Percentiles rank a stretch among this genome's conserved stretches.
phyloP scores from a whole-genome alignment of 2,329 filamentous ascomycete species.

The Colletotrichum spaethianum region DNA sequence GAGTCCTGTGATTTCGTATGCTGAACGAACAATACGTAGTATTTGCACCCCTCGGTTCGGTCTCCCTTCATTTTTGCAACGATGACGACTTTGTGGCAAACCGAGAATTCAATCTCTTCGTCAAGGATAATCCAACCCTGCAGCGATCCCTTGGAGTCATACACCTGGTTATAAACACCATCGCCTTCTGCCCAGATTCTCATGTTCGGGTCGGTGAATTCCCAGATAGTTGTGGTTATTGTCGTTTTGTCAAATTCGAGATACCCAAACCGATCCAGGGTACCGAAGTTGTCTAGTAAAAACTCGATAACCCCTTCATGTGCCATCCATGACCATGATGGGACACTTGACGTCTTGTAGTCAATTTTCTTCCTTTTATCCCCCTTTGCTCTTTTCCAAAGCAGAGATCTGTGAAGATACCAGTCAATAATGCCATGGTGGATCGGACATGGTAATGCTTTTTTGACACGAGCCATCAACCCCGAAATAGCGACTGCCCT shows the following conservation, averaged over 20 bases:
- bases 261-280: neutral
- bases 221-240: neutral
- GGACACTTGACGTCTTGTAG: neutral
- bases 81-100: neutral
- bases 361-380: neutral
- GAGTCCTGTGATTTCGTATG: neutral
- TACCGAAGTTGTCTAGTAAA: neutral
- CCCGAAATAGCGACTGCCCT: neutral
- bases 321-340: neutral
- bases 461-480: neutral
- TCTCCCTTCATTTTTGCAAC: neutral
- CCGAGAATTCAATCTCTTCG: neutral
- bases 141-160: neutral
- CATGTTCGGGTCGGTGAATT: neutral
- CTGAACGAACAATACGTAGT: neutral
- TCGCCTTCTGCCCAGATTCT: neutral
- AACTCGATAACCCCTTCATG: neutral
- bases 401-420: neutral
- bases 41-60: neutral
- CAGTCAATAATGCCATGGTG: neutral
- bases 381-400: neutral
- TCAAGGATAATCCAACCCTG: neutral
- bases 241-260: neutral
- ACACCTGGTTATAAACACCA: neutral
- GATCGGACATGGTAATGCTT: neutral